Evolutionary conservation across 176 grass and related monocot genomes (phyloP), one percentile per base, ranked within the genome.

Genomic region (Oryza officinalis): DNA sequence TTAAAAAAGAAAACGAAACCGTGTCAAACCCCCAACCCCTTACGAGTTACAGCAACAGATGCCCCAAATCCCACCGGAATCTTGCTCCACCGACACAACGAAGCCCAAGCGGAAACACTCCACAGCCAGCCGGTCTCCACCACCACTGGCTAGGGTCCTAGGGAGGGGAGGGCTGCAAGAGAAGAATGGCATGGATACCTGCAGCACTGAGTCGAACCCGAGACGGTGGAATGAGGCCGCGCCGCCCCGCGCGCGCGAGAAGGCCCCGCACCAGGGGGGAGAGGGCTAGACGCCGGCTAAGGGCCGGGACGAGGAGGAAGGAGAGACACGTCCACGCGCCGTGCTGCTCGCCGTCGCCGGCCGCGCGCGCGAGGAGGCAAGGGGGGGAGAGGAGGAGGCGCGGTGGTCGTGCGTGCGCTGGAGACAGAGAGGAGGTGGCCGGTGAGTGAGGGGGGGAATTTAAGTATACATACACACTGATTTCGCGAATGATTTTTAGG

Each of bases 71-170:
- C 45, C 88, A 26, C 11, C 54, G 33, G 22, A 71, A 26, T 60
- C 73, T 47, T 6, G 66, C 83, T 67, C 88, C 83, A 86, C 88
- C 88, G 83, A 86, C 88, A 86, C 73, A 47, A 15, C 22, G 67
- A 1, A 23, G 82, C 35, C 38, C 22, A 31, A 41, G 33, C 20
- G 20, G 59, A 44, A 61, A 61, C 83, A 82, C 72, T 86, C 74
- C 57, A 10, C 32, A 25, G 47, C 4, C 50, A 0, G 15, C 50
- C 50, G 3, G 18, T 57, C 50, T 57, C 50, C 7, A 20, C 18
- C 22, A 60, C 54, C 54, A 22, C 50, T 17, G 47, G 1, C 18
- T 22, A 57, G 50, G 14, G 17, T 30, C 28, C 15, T 9, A 8
- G n/a, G 57, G n/a, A 61, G 14, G 57, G 4, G 57, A 61, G 57